Evolutionary conservation across 1,284 basidiomycete genomes (phyloP).

Genomic region (Puccinia coronata): DNA sequence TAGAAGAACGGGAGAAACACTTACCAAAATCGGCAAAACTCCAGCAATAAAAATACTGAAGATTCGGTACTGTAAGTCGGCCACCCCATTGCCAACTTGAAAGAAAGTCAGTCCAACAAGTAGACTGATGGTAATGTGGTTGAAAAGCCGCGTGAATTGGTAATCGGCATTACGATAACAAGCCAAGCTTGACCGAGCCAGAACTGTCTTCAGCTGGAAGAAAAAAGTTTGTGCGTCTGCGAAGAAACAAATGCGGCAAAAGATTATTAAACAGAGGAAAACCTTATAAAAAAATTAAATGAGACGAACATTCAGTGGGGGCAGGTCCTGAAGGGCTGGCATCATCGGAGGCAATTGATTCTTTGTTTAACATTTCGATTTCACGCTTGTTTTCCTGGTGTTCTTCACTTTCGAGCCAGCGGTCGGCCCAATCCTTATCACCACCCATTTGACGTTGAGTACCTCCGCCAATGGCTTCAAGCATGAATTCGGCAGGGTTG

Average conservation of each 20-base stretch:
- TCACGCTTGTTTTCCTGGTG: constrained; percentile 59
- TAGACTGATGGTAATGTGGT: constrained; percentile 66
- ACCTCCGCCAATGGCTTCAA: constrained; percentile 72
- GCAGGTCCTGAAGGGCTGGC: constrained; percentile 49
- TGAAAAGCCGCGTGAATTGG: constrained; percentile 74
- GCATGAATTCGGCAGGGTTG: constrained; percentile 61
- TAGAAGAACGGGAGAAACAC: constrained; percentile 61
- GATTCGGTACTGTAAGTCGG: constrained; percentile 79
- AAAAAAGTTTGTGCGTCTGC: constrained; percentile 69
- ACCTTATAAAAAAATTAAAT: constrained; percentile 8
- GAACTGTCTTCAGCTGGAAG: constrained; percentile 76
- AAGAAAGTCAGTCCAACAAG: constrained; percentile 82
- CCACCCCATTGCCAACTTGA: constrained; percentile 68
- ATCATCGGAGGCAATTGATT: constrained; percentile 47
- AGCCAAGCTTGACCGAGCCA: constrained; percentile 71
- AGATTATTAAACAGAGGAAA: too few species aligned
- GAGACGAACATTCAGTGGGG: constrained; percentile 50
- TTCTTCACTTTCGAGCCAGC: constrained; percentile 65
- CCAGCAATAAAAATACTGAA: constrained; percentile 65
- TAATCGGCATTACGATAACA: constrained; percentile 83
- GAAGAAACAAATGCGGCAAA: not conserved
- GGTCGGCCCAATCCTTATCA: constrained; percentile 73
- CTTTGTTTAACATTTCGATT: constrained; percentile 56
- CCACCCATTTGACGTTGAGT: constrained; percentile 66
- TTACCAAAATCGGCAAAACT: constrained; percentile 73